Evolutionary conservation across 768 basidiomycete genomes (phyloP), one percentile per base, ranked within the genome.

Genomic region (Podaxis sp.): DNA sequence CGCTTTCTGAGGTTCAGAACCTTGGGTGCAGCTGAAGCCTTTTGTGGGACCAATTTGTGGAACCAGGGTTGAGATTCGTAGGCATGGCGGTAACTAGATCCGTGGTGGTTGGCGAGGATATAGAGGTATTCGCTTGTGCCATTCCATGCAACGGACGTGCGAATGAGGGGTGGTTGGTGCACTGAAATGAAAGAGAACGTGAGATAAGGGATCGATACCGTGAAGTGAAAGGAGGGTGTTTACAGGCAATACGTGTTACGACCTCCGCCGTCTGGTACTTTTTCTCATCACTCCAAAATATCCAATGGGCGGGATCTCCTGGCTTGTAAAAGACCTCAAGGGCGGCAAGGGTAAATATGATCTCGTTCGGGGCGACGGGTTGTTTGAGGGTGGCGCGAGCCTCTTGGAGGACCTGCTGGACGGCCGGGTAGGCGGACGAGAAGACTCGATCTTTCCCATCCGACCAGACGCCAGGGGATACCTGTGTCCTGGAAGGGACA

Each of bases 261-360:
- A 79, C 68, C n/a, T 70, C 70, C 14, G 84, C 84, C 16, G 83
- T 86, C 23, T 69, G 70, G 59, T 67, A 70, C 67, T 80, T 81
- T 65, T 77, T 74, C 51, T 77, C 78, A 62, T 75, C 77, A 50
- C 76, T 79, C 87, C 87, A 89, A 68, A 89, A 82, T n/a, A 83
- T 71, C 81, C 83, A 83, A 65, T 87, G 86, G 5, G 79, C 82
- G 13, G 79, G 79, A 68, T 86, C 80, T 32, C 76, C 74, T 14
- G 80, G 81, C 51, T 76, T 74, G 65, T 83, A 79, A 64, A 86
- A 80, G 11, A 88, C 81, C 9, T 79, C 78, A 62, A 89, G 80
- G 2, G 87, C 87, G 3, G 81, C 83, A 55, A 89, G 81, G 27
- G 80, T 78, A 62, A 85, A 79, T 59, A 87, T 69, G 59, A 77